Conservation (phyloP, 352 stramenopile genomes). For the Globisporangium apiculatum region DNA sequence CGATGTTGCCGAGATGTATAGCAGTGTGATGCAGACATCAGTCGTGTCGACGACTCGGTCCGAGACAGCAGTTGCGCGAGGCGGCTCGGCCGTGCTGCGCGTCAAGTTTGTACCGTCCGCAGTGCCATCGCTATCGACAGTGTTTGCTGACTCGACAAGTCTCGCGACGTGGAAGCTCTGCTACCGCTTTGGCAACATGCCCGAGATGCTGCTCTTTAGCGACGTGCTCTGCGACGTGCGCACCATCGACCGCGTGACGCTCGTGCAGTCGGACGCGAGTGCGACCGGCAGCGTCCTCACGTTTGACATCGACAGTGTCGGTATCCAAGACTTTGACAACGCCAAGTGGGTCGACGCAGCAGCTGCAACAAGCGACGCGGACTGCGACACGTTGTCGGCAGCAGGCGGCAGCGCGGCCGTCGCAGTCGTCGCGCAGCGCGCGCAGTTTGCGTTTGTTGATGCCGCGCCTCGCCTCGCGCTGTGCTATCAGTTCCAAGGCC, state of each 20-base stretch:
- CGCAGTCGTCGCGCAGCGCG: conserved; percentile 28
- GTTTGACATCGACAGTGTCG: conserved; percentile 52
- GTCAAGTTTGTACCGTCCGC: conserved; percentile 30
- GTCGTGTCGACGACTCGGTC: conserved; percentile 24
- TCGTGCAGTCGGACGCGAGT: conserved; percentile 26
- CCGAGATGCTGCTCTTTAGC: conserved; percentile 49
- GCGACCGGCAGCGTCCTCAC: conserved; percentile 33
- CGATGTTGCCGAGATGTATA: conserved; percentile 22
- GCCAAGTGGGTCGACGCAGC: conserved; percentile 45
- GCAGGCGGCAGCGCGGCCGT: conserved; percentile 29
- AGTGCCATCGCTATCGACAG: background rate
- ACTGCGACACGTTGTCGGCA: conserved; percentile 31
- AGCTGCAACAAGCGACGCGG: conserved; percentile 19
- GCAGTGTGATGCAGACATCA: conserved; percentile 30
- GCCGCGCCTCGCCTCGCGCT: conserved; percentile 31
- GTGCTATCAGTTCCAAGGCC: conserved; percentile 54
- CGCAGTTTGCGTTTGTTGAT: conserved; percentile 39
- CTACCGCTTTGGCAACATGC: conserved; percentile 54
- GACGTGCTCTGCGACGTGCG: conserved; percentile 49
- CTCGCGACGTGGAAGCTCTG: conserved; percentile 64
- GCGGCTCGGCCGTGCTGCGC: conserved; percentile 24
- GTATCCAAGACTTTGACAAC: conserved; percentile 51
- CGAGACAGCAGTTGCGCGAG: conserved; percentile 22
- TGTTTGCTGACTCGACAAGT: background rate
- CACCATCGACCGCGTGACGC: conserved; percentile 35